phyloP scores from a whole-genome alignment of 2,329 filamentous ascomycete genomes.

The Penicillium sp. region DNA sequence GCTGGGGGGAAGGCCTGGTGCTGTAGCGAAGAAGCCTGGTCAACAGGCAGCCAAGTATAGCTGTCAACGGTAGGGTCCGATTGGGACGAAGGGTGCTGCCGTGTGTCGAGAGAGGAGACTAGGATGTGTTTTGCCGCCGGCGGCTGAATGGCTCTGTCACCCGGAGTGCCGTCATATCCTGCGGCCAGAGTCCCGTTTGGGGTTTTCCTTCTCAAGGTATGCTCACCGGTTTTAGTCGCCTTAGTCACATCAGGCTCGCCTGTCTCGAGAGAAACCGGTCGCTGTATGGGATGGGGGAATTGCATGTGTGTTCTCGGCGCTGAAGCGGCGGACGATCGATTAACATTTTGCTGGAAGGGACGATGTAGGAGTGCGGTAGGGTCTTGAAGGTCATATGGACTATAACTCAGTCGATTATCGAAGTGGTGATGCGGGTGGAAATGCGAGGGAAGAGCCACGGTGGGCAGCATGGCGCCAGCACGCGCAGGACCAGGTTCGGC shows the following conservation, averaged over 20 bases:
- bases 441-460: constrained; percentile 42
- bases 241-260: constrained; percentile 20
- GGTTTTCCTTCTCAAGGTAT: constrained; percentile 85
- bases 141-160: constrained; percentile 67
- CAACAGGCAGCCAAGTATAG: constrained; percentile 25
- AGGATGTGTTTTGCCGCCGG: constrained; percentile 81
- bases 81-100: constrained; percentile 30
- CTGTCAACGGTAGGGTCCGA: constrained; percentile 28
- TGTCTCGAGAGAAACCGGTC: constrained; percentile 27
- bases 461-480: constrained; percentile 42
- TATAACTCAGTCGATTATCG: constrained; percentile 26
- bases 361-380: constrained; percentile 13
- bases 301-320: constrained; percentile 31
- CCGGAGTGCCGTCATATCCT: constrained; percentile 80
- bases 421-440: constrained; percentile 40
- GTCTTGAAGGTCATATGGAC: constrained; percentile 31
- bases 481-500: constrained; percentile 1
- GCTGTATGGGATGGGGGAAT: constrained; percentile 38
- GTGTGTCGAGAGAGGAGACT: constrained; percentile 56
- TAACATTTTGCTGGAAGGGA: constrained; percentile 22
- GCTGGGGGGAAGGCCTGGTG: constrained; percentile 36
- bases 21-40: constrained; percentile 28
- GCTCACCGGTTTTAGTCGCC: constrained; percentile 49
- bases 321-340: constrained; percentile 25
- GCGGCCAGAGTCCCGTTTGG: constrained; percentile 89